phyloP scores from a whole-genome alignment of 1,284 basidiomycete genomes.

The Ceratobasidium sp. region DNA sequence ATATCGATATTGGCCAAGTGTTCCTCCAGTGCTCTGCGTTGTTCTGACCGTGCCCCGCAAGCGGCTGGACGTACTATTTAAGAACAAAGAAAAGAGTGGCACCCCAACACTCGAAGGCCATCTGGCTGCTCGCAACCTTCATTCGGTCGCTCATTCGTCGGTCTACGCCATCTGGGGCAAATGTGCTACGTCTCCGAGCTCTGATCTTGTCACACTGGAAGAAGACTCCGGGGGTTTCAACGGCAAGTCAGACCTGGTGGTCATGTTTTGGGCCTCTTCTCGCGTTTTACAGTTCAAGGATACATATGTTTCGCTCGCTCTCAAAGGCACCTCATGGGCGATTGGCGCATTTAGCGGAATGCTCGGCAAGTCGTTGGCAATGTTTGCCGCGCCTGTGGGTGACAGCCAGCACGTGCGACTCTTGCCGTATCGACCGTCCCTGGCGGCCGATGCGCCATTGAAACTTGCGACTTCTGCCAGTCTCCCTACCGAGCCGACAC shows the following conservation, averaged over 20 bases:
- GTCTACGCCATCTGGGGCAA: constrained; percentile 22
- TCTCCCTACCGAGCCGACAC: not conserved
- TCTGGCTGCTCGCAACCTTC: not conserved
- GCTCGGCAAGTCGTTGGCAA: not conserved
- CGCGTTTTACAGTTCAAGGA: not conserved
- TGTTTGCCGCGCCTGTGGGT: not conserved
- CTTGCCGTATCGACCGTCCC: not conserved
- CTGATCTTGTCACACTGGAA: not conserved
- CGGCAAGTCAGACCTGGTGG: constrained; percentile 29
- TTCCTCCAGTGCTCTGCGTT: constrained; percentile 25
- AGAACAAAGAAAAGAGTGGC: not conserved
- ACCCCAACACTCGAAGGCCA: constrained; percentile 5
- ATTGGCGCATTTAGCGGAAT: not conserved
- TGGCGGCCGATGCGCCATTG: not conserved
- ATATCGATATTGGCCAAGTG: not conserved
- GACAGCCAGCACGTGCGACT: constrained; percentile 5
- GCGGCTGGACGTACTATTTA: not conserved
- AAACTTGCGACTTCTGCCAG: not conserved
- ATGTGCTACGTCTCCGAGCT: not conserved
- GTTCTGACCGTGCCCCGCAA: constrained; percentile 28
- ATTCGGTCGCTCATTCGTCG: not conserved
- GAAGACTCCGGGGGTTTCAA: constrained; percentile 7
- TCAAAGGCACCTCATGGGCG: constrained; percentile 13
- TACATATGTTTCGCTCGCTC: not conserved
- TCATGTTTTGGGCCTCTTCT: constrained; percentile 19